Base-by-base conservation (phyloP, 1,284 basidiomycete species). In the Cronartium quercuum region DNA sequence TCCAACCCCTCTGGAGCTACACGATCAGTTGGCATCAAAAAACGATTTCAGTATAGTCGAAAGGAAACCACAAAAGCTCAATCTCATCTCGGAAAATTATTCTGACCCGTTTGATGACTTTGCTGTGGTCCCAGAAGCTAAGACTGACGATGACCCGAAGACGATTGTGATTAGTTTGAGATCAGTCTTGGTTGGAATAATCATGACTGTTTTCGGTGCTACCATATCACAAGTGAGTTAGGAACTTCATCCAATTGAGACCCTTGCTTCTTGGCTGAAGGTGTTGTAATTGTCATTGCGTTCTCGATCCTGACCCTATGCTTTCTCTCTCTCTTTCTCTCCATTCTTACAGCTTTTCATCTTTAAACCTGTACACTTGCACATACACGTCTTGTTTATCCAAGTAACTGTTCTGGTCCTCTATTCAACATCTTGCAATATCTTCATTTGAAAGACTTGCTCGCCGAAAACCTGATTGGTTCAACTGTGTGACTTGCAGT, bases 81-180 rank as follows among this genome's bases (percentile, higher is more conserved):
- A n/a, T n/a, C n/a, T n/a, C n/a, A 18, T 51, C 4, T 18, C 18
- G 24, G 47, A 51, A n/a, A 24, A 51, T 15, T 18, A 10, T 51
- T 71, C 69, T 15, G 69, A 71, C 35, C 69, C 69, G 13, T 71
- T 71, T 29, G 69, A 71, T 40, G 69, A 71, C 35, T 55, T 47
- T 47, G 69, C 69, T 18, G 69, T 71, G 35, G 12, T 71, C 15
- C 69, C 69, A n/a, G 69, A 64, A 0, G 37, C 44, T 37, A 62
- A 64, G 37, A 47, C 34, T 18, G 69, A 71, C 18, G 70, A 74
- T 38, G 55, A 74, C 40, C 70, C 70, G 24, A 55, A 58, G 41
- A 57, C 64, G 70, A 51, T 64, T n/a, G 64, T 64, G 18, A 64
- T 74, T 13, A 74, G 63, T 13, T 38, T 66, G 37, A 55, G 70